A percentile compares a stretch with the other conserved stretches of the same genome.
Conservation (phyloP, 331 rosid species). For the Arachis monticola region DNA sequence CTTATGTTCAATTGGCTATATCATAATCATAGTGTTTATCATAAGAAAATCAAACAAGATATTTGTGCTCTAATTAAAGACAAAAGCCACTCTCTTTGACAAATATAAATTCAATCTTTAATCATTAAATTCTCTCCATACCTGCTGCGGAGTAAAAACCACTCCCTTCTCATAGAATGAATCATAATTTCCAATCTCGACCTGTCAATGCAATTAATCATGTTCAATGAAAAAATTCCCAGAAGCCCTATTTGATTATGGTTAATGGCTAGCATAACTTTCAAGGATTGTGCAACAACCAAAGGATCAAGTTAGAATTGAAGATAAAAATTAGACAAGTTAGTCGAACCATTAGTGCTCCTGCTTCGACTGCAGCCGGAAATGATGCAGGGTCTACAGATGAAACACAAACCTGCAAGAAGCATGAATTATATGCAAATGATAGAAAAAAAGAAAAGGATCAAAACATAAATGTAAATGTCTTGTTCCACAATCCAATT, state of each 20-base stretch:
- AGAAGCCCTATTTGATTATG: constrained; percentile 2
- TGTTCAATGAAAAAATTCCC: constrained; percentile 10
- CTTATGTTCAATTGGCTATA: not conserved
- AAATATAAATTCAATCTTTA: constrained; percentile 24
- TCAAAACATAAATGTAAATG: constrained; percentile 7
- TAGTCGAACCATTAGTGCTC: constrained; percentile 78
- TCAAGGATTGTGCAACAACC: not conserved
- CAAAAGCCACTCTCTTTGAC: not conserved
- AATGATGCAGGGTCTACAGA: constrained; percentile 76
- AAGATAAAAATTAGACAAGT: constrained; percentile 32
- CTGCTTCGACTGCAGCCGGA: constrained; percentile 85
- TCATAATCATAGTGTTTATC: not conserved
- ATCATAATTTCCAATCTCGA: constrained; percentile 93
- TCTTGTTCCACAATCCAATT: not conserved
- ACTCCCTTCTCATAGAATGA: constrained; percentile 82
- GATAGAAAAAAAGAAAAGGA: constrained; percentile 6
- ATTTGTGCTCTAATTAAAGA: not conserved
- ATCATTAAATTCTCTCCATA: constrained; percentile 34
- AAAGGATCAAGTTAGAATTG: constrained; percentile 12
- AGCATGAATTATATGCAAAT: constrained; percentile 18
- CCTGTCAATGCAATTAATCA: constrained; percentile 54
- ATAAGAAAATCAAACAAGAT: not conserved
- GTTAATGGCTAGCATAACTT: constrained; percentile 16
- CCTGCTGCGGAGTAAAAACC: constrained; percentile 84
- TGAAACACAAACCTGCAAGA: constrained; percentile 89